Conservation (phyloP, 345 rosid genomes). For the Hevea brasiliensis region DNA sequence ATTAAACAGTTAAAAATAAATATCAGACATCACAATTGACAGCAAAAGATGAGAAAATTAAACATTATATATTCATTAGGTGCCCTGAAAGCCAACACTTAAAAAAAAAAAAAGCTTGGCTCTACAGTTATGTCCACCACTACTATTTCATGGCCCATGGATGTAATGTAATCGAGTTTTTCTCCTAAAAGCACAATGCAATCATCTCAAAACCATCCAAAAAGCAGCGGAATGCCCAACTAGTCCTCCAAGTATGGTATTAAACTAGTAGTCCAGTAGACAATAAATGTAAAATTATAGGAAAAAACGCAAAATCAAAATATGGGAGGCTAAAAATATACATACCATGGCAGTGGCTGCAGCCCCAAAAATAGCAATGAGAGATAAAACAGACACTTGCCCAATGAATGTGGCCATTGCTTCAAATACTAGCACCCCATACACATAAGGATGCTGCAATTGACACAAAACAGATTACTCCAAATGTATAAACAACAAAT, state of each 20-base stretch:
- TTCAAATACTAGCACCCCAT: constrained; percentile 85
- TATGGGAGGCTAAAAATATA: neutral
- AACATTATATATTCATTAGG: neutral
- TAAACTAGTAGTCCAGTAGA: neutral
- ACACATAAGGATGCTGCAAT: constrained; percentile 78
- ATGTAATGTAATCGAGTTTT: neutral
- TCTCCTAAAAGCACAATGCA: neutral
- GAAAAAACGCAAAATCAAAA: neutral
- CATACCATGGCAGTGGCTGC: constrained; percentile 95
- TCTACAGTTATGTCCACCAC: neutral
- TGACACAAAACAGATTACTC: neutral
- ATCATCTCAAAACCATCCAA: constrained; percentile 4
- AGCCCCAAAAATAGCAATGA: constrained; percentile 92
- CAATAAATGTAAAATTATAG: too few relatives aligned
- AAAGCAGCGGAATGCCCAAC: neutral
- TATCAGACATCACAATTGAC: neutral
- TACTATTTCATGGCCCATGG: neutral
- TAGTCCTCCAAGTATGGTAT: neutral
- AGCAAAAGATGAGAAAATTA: neutral
- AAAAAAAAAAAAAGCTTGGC: neutral
- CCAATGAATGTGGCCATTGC: constrained; percentile 96
- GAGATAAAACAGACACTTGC: constrained; percentile 89
- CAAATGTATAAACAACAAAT: neutral
- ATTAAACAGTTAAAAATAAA: too few relatives aligned
- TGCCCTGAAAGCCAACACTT: neutral